These are phyloP conservation scores for Suillus cothurnatus DNA, from an alignment of 768 basidiomycete species.

Conservation along the genomic window DNA sequence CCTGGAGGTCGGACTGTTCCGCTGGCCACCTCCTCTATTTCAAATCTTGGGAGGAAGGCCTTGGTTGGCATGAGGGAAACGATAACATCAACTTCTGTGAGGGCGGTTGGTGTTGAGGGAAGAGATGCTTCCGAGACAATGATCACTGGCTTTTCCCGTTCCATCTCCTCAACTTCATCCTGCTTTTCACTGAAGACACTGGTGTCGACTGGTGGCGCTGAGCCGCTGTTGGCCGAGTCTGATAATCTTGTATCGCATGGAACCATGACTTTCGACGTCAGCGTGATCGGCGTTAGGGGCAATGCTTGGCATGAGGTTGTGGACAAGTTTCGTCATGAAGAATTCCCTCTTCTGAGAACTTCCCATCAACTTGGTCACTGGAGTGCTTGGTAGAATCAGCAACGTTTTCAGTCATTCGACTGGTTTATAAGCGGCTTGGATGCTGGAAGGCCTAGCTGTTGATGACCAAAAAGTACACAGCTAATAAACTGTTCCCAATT, in stretches of 20 bases:
- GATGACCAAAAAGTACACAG: not conserved
- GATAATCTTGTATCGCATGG: not conserved
- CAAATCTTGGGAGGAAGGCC: conserved; percentile 53
- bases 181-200: conserved; percentile 15
- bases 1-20: conserved; percentile 91
- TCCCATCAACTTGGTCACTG: conserved; percentile 32
- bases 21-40: conserved; percentile 81
- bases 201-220: conserved; percentile 17
- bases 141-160: conserved; percentile 33
- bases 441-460: not conserved
- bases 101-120: conserved; percentile 15
- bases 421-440: not conserved
- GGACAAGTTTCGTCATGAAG: conserved; percentile 53
- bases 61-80: conserved; percentile 43
- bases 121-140: not conserved
- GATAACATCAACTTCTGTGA: conserved; percentile 26
- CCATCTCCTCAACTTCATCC: conserved; percentile 32
- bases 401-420: not conserved
- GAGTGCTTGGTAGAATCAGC: conserved; percentile 17
- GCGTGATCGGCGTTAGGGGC: conserved; percentile 40
- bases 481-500: too few species aligned
- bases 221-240: conserved; percentile 12
- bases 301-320: conserved; percentile 58
- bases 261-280: conserved; percentile 34
- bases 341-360: conserved; percentile 45